phyloP scores from a whole-genome alignment of 1,284 basidiomycete genomes.

The Takashimella tepidaria region DNA sequence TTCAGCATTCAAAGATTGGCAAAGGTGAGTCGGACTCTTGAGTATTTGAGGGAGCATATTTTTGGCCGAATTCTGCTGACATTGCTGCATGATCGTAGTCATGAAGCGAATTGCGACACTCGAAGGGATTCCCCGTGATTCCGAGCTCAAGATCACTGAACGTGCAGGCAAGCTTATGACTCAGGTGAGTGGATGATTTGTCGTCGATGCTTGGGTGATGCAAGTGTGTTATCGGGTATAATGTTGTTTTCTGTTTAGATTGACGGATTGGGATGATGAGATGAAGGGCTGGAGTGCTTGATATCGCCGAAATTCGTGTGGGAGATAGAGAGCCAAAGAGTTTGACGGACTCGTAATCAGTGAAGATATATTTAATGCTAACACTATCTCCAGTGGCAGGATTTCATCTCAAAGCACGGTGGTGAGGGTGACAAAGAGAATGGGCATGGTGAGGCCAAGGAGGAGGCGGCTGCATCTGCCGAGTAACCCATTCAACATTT shows the following conservation, averaged over 20 bases:
- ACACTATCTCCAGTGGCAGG: background rate
- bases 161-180: constrained; percentile 54
- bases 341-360: too few species aligned
- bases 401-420: background rate
- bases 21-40: constrained; percentile 52
- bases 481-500: background rate
- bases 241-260: too few species aligned
- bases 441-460: background rate
- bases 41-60: background rate
- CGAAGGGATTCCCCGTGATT: constrained; percentile 67
- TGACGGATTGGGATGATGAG: too few species aligned
- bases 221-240: too few species aligned
- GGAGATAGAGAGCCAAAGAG: too few species aligned
- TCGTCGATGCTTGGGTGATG: too few species aligned
- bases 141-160: constrained; percentile 77
- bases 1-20: constrained; percentile 91
- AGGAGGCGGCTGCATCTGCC: background rate
- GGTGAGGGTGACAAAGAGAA: background rate
- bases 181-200: constrained; percentile 46
- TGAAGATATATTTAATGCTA: too few species aligned
- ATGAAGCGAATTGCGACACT: constrained; percentile 88
- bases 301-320: too few species aligned
- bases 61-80: background rate
- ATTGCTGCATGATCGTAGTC: constrained; percentile 50
- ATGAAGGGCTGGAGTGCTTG: too few species aligned